phyloP scores from a whole-genome alignment of 169 alveolate species.

The Plasmodium gallinaceum region DNA sequence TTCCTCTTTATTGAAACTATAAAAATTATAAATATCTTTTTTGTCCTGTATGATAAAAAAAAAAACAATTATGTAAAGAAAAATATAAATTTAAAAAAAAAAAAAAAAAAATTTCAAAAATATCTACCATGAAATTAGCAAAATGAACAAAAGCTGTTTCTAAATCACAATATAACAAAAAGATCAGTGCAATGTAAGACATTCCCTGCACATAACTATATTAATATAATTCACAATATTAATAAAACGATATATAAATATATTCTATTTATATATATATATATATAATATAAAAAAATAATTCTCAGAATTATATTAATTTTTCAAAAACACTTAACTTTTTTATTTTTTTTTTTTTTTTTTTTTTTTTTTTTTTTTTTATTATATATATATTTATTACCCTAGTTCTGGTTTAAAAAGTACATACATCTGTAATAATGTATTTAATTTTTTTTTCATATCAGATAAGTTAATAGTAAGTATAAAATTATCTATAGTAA shows the following conservation, averaged over 20 bases:
- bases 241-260: background rate
- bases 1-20: conserved; percentile 72
- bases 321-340: background rate
- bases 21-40: conserved; percentile 44
- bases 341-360: background rate
- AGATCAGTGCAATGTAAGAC: conserved; percentile 74
- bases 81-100: background rate
- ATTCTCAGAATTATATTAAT: too few species aligned
- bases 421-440: conserved; percentile 65
- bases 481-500: conserved; percentile 22
- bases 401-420: conserved; percentile 73
- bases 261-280: background rate
- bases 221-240: background rate
- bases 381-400: too few species aligned
- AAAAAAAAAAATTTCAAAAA: background rate
- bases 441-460: conserved; percentile 51
- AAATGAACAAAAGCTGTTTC: conserved; percentile 74
- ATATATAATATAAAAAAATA: background rate
- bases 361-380: background rate
- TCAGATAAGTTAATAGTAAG: conserved; percentile 33
- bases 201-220: conserved; percentile 64
- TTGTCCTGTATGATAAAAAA: conserved; percentile 26
- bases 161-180: conserved; percentile 41
- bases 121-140: conserved; percentile 73
- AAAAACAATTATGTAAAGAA: background rate